Percentiles rank a stretch among this genome's conserved stretches.
phyloP scores from a whole-genome alignment of 208 protist species.

The Crithidia expoeki region DNA sequence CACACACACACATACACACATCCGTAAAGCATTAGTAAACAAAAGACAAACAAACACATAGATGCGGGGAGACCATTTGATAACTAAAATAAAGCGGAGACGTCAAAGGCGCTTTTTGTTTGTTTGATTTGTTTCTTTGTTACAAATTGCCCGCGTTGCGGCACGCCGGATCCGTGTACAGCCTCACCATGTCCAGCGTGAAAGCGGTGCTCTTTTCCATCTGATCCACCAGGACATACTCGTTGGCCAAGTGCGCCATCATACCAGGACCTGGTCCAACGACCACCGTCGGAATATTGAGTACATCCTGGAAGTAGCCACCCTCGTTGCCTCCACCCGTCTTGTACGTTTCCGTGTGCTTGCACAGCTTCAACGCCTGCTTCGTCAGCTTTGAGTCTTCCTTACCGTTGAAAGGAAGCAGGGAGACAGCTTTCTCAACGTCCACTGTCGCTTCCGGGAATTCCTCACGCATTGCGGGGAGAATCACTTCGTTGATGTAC shows the following conservation, averaged over 20 bases:
- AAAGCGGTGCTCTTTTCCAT: conserved; percentile 41
- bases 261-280: conserved; percentile 50
- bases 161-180: conserved; percentile 31
- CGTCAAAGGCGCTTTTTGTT: too few relatives aligned
- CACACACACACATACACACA: too few relatives aligned
- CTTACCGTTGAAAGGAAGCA: conserved; percentile 39
- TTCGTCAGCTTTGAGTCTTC: conserved; percentile 47
- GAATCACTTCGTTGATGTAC: conserved; percentile 39
- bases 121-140: too few relatives aligned
- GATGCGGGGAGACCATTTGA: too few relatives aligned
- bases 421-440: conserved; percentile 6
- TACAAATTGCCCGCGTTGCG: conserved; percentile 24
- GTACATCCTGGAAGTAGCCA: conserved; percentile 60
- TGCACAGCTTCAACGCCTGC: conserved; percentile 26
- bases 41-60: too few relatives aligned
- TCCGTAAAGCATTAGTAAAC: too few relatives aligned
- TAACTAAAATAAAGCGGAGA: too few relatives aligned
- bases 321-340: conserved; percentile 52
- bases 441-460: conserved; percentile 40
- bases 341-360: conserved; percentile 19
- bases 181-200: conserved; percentile 40
- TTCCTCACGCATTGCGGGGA: conserved; percentile 51
- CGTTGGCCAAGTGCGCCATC: conserved; percentile 64
- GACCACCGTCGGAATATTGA: conserved; percentile 55
- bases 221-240: conserved; percentile 49